Percentiles rank a stretch among this genome's conserved stretches.
phyloP scores from a whole-genome alignment of 805 yeast genomes.

The Metschnikowia hibisci region DNA sequence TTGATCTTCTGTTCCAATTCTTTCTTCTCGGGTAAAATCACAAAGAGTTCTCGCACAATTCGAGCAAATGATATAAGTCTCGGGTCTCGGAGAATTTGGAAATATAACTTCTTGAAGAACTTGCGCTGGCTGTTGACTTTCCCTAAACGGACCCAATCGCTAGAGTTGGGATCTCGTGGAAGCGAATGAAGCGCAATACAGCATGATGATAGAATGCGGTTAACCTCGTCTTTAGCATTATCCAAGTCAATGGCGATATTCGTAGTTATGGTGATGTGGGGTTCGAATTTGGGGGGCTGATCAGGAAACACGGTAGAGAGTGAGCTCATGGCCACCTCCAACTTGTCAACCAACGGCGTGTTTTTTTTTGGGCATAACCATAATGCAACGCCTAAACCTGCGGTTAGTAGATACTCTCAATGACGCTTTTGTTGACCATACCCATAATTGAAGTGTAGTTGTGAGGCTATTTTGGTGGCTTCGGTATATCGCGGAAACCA shows the following conservation, averaged over 20 bases:
- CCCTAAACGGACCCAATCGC: conserved; percentile 37
- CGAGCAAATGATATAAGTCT: conserved; percentile 50
- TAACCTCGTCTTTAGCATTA: conserved; percentile 50
- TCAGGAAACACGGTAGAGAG: conserved; percentile 69
- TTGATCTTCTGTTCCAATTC: conserved; percentile 32
- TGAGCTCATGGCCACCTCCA: conserved; percentile 59
- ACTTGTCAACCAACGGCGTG: conserved; percentile 50
- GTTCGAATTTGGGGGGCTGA: conserved; percentile 61
- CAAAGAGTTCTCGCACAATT: conserved; percentile 55
- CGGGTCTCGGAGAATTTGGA: conserved; percentile 43
- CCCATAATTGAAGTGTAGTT: conserved; percentile 10
- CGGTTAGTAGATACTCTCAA: conserved; percentile 9
- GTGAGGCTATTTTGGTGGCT: background rate
- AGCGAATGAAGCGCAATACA: conserved; percentile 49
- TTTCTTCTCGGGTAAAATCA: conserved; percentile 40
- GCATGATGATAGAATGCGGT: conserved; percentile 53
- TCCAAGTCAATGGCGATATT: conserved; percentile 44
- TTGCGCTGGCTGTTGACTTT: conserved; percentile 45
- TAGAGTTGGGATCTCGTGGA: conserved; percentile 34
- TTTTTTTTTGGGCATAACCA: conserved; percentile 72
- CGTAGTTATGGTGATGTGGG: conserved; percentile 76
- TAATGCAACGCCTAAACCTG: conserved; percentile 47
- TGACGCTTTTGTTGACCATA: conserved; percentile 3
- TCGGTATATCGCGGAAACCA: conserved; percentile 1
- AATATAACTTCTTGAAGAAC: conserved; percentile 51